These are phyloP conservation scores for Mortierella hygrophila DNA, from an alignment of 192 early-diverging fungal species.

Conservation along the genomic window DNA sequence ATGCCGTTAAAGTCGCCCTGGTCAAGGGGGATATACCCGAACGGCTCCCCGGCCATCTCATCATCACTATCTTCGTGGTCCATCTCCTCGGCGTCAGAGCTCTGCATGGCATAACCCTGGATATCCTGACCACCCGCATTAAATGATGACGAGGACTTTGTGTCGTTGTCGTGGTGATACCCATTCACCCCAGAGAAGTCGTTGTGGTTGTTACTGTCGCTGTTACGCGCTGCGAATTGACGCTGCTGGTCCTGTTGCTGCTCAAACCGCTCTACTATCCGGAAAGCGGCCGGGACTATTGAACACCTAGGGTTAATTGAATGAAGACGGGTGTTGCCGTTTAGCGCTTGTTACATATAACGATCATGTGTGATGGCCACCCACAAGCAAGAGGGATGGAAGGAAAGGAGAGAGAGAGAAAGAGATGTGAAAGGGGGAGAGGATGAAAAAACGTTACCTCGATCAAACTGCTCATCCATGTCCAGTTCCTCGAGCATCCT, in stretches of 20 bases:
- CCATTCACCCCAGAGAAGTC: not conserved
- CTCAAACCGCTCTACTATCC: slow-evolving; percentile 45
- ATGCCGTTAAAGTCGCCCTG: slow-evolving; percentile 16
- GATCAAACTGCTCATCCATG: slow-evolving; percentile 39
- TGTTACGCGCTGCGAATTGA: not conserved
- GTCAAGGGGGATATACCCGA: slow-evolving; percentile 50
- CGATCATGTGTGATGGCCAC: too few relatives aligned
- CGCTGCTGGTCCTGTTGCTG: slow-evolving; percentile 21
- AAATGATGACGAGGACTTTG: not conserved
- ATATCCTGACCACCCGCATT: not conserved
- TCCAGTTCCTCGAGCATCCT: slow-evolving; percentile 50
- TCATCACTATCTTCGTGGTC: not conserved
- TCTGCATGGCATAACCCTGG: not conserved
- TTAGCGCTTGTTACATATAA: too few relatives aligned
- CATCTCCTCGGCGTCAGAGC: not conserved
- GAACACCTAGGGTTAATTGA: slow-evolving; percentile 1
- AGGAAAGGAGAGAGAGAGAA: not conserved
- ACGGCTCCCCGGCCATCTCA: slow-evolving; percentile 11
- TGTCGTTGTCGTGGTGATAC: not conserved
- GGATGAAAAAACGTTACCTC: slow-evolving; percentile 24
- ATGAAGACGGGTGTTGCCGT: not conserved
- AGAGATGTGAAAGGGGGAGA: not conserved
- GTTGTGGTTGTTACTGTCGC: not conserved
- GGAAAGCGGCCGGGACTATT: slow-evolving; percentile 50
- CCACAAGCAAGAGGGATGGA: not conserved